These are phyloP conservation scores for Salvia splendens DNA, from an alignment of 257 asterid species.

Conservation along the genomic window DNA sequence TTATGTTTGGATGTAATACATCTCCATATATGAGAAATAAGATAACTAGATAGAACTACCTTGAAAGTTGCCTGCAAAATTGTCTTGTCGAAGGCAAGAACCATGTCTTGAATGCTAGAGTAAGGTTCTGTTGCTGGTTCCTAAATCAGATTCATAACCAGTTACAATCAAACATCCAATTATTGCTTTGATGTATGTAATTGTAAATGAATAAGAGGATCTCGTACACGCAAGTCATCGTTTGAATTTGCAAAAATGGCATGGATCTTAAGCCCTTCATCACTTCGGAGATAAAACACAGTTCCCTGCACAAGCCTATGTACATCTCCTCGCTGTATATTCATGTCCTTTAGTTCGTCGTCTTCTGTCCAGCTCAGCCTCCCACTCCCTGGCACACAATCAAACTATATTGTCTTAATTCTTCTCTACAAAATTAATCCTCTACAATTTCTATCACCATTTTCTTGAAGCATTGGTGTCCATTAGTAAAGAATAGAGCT, in stretches of 20 bases:
- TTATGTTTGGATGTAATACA: no score
- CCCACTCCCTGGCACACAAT: constrained; percentile 60
- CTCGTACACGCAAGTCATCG: constrained; percentile 40
- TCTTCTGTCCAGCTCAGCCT: constrained; percentile 60
- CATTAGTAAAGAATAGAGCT: no score
- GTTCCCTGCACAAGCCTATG: constrained; percentile 53
- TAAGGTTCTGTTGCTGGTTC: constrained; percentile 56
- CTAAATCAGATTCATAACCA: constrained; percentile 30
- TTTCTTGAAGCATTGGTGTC: no score
- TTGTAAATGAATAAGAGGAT: not conserved
- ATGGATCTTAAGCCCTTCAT: constrained; percentile 52
- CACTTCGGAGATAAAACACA: constrained; percentile 54
- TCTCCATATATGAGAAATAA: not conserved
- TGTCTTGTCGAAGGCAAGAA: constrained; percentile 67
- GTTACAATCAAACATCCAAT: not conserved
- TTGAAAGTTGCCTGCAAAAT: constrained; percentile 65
- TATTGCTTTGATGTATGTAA: not conserved
- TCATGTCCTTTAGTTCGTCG: constrained; percentile 33
- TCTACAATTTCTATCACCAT: no score
- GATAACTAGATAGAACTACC: not conserved
- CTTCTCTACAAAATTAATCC: no score
- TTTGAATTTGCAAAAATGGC: constrained; percentile 60
- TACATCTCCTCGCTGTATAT: constrained; percentile 59
- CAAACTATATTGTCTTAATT: no score
- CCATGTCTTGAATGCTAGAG: constrained; percentile 60